Percentiles rank a stretch among this genome's conserved stretches.
Evolutionary conservation across 1,139 yeast species (phyloP).

Genomic region (Diutina neorugosa): DNA sequence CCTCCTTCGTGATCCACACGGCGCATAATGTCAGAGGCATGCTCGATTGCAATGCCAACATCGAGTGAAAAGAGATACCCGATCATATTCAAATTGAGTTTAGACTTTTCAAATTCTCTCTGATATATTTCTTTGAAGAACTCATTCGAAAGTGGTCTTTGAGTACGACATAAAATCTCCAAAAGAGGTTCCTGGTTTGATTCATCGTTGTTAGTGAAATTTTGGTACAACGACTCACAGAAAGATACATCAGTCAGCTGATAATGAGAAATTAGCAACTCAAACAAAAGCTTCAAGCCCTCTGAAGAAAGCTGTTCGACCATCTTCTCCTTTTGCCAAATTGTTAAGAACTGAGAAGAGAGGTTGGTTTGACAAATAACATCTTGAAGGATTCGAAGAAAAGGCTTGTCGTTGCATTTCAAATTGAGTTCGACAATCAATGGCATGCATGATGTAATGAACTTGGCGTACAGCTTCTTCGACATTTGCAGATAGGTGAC

Average conservation of each 20-base stretch:
- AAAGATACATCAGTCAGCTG: slow-evolving; percentile 14
- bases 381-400: not conserved
- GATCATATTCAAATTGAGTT: slow-evolving; percentile 33
- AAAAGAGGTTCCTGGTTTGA: slow-evolving; percentile 27
- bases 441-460: not conserved
- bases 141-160: slow-evolving; percentile 35
- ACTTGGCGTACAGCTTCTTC: not conserved
- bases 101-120: slow-evolving; percentile 14
- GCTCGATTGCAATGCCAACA: slow-evolving; percentile 11
- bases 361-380: not conserved
- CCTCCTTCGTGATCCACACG: not conserved
- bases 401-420: not conserved
- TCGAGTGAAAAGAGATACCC: slow-evolving; percentile 34
- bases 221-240: slow-evolving; percentile 32
- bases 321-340: not conserved
- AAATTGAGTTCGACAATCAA: not conserved
- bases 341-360: not conserved
- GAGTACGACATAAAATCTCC: slow-evolving; percentile 23
- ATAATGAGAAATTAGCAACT: slow-evolving; percentile 2
- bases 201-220: slow-evolving; percentile 17
- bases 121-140: slow-evolving; percentile 28
- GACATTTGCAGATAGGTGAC: not conserved
- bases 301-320: not conserved
- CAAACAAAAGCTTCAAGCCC: not conserved
- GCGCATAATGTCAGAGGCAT: slow-evolving; percentile 6